Percentiles rank a stretch among this genome's conserved stretches.
Conservation (phyloP, 2,329 filamentous ascomycete species). For the Pleurostoma richardsiae region DNA sequence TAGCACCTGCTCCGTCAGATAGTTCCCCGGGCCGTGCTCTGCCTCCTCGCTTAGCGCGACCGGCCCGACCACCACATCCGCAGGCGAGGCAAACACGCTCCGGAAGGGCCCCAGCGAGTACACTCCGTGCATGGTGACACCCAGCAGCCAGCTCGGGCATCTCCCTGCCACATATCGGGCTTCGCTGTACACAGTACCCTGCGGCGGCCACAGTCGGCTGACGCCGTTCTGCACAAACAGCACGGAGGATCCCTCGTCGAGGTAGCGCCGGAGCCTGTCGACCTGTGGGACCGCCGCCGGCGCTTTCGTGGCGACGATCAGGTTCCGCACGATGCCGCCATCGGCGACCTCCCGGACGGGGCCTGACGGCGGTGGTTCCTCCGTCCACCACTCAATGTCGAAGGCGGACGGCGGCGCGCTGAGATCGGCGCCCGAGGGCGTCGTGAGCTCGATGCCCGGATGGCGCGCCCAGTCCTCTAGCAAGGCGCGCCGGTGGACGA, state of each 20-base stretch:
- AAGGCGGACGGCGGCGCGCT: slow-evolving; percentile 26
- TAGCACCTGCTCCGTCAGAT: slow-evolving; percentile 36
- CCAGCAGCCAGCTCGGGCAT: slow-evolving; percentile 66
- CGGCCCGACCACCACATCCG: slow-evolving; percentile 40
- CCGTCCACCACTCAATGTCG: slow-evolving; percentile 51
- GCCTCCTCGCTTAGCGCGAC: slow-evolving; percentile 26
- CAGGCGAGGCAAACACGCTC: slow-evolving; percentile 47
- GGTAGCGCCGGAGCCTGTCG: slow-evolving; percentile 54
- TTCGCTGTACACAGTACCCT: slow-evolving; percentile 35
- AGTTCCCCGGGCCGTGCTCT: slow-evolving; percentile 13
- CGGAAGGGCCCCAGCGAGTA: slow-evolving; percentile 43
- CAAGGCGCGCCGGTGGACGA: slow-evolving; percentile 61
- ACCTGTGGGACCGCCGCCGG: slow-evolving; percentile 59
- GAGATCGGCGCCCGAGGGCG: slow-evolving; percentile 21
- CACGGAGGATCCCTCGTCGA: slow-evolving; percentile 63
- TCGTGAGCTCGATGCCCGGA: slow-evolving; percentile 40
- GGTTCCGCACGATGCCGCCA: slow-evolving; percentile 53
- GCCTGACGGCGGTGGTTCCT: slow-evolving; percentile 29
- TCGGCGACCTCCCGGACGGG: slow-evolving; percentile 32
- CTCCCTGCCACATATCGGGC: slow-evolving; percentile 29
- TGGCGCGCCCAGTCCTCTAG: slow-evolving; percentile 39
- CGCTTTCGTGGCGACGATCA: slow-evolving; percentile 78
- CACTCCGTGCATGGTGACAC: slow-evolving; percentile 55
- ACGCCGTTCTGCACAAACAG: slow-evolving; percentile 85
- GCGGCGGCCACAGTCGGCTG: slow-evolving; percentile 58